Conservation (phyloP, 495 filamentous ascomycete species). For the Cercophora sp. region DNA sequence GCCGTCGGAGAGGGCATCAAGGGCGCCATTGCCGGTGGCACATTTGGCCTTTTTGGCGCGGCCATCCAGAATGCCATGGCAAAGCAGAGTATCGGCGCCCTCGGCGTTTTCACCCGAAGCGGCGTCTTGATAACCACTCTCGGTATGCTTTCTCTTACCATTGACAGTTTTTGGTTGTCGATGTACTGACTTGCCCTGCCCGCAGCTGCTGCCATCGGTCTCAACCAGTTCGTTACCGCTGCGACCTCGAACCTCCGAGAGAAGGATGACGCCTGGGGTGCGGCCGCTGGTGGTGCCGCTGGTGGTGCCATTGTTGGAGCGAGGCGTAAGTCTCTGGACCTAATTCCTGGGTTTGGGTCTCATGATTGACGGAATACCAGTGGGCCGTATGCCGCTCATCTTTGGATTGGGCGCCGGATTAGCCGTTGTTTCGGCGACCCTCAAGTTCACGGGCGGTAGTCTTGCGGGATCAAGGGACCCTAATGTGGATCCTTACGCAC, state of each 20-base stretch:
- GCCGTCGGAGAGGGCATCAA: slow-evolving; percentile 63
- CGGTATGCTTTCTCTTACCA: slow-evolving; percentile 27
- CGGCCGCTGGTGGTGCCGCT: slow-evolving; percentile 36
- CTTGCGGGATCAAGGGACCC: slow-evolving; percentile 53
- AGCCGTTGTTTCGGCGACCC: slow-evolving; percentile 61
- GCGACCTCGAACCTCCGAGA: slow-evolving; percentile 45
- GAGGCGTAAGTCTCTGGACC: slow-evolving; percentile 36
- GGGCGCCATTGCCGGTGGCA: slow-evolving; percentile 59
- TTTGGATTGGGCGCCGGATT: slow-evolving; percentile 70
- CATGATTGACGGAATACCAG: too few relatives aligned
- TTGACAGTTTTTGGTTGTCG: not conserved
- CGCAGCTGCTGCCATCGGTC: slow-evolving; percentile 72
- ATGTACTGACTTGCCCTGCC: slow-evolving; percentile 23
- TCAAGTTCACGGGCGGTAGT: slow-evolving; percentile 74
- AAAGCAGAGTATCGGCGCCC: slow-evolving; percentile 70
- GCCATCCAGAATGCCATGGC: slow-evolving; percentile 81
- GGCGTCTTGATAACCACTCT: slow-evolving; percentile 36
- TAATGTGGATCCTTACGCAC: slow-evolving; percentile 71
- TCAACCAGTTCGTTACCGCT: slow-evolving; percentile 65
- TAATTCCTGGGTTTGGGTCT: too few relatives aligned
- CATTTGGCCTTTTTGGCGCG: slow-evolving; percentile 65
- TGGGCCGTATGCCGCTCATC: slow-evolving; percentile 73
- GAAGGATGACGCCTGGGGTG: slow-evolving; percentile 40
- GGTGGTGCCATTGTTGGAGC: slow-evolving; percentile 38
- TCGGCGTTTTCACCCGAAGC: slow-evolving; percentile 67